These are phyloP conservation scores for Cryptococcus jaspeensis DNA, from an alignment of 1,284 basidiomycete genomes.

Conservation along the genomic window DNA sequence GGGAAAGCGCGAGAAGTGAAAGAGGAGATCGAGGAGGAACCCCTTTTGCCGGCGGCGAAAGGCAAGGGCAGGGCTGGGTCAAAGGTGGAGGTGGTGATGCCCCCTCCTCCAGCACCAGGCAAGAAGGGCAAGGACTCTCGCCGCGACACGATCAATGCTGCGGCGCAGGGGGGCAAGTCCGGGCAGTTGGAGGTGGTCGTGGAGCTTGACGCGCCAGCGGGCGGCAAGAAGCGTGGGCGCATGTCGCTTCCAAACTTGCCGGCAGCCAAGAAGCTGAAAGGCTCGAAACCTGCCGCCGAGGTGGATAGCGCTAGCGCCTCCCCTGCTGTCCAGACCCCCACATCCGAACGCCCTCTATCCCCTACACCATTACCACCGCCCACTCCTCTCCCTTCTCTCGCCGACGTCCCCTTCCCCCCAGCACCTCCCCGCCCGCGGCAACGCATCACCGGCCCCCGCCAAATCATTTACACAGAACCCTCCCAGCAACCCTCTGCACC, in stretches of 20 bases:
- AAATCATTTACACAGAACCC: slow-evolving; percentile 61
- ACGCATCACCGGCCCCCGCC: slow-evolving; percentile 66
- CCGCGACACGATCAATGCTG: slow-evolving; percentile 22
- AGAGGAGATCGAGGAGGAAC: slow-evolving; percentile 1
- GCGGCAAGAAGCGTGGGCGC: slow-evolving; percentile 32
- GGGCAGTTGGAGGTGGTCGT: slow-evolving; percentile 2
- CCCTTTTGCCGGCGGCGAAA: background rate
- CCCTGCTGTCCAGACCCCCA: background rate
- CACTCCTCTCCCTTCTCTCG: slow-evolving; percentile 43
- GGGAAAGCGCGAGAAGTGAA: slow-evolving; percentile 10
- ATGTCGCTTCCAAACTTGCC: slow-evolving; percentile 29
- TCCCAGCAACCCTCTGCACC: slow-evolving; percentile 60
- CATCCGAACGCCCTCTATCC: background rate
- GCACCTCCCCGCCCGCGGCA: slow-evolving; percentile 53
- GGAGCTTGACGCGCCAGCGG: slow-evolving; percentile 11
- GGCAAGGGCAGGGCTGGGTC: slow-evolving; percentile 16
- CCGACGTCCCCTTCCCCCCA: slow-evolving; percentile 35
- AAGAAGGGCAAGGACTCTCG: slow-evolving; percentile 20
- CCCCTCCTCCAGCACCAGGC: slow-evolving; percentile 25
- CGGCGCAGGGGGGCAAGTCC: background rate
- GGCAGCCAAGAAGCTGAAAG: slow-evolving; percentile 21
- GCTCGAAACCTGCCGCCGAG: background rate
- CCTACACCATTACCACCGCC: slow-evolving; percentile 30
- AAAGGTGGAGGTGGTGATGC: slow-evolving; percentile 17
- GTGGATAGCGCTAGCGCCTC: background rate